A percentile compares a stretch with the other conserved stretches of the same genome.
Conservation (phyloP, 805 yeast species). For the Millerozyma acaciae region DNA sequence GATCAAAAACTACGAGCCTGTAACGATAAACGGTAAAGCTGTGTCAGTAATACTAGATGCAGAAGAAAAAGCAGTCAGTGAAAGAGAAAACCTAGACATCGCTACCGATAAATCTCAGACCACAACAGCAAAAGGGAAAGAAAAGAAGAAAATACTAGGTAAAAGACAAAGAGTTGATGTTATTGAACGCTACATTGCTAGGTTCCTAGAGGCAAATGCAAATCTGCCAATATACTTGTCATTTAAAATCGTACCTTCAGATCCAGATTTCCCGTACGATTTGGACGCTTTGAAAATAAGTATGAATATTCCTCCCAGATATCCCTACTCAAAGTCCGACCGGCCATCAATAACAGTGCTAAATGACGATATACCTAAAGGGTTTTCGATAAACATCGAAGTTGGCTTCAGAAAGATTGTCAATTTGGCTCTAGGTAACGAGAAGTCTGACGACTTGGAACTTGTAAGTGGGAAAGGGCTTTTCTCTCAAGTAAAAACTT, state of each 20-base stretch:
- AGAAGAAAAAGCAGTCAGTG: neutral
- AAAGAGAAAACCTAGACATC: neutral
- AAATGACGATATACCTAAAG: slow-evolving; percentile 67
- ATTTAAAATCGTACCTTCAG: slow-evolving; percentile 51
- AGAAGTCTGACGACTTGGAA: slow-evolving; percentile 19
- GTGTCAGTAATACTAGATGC: slow-evolving; percentile 8
- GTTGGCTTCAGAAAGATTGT: slow-evolving; percentile 52
- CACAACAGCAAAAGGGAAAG: slow-evolving; percentile 4
- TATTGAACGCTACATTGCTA: slow-evolving; percentile 13
- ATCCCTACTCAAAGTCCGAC: slow-evolving; percentile 41
- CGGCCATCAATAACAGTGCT: slow-evolving; percentile 53
- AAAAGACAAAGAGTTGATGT: slow-evolving; percentile 7
- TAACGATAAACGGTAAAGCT: slow-evolving; percentile 35
- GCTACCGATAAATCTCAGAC: neutral
- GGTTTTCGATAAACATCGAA: slow-evolving; percentile 65
- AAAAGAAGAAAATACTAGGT: slow-evolving; percentile 4
- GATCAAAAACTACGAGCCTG: slow-evolving; percentile 25
- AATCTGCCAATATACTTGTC: slow-evolving; percentile 34
- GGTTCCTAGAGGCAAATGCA: slow-evolving; percentile 17
- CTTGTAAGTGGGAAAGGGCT: slow-evolving; percentile 49
- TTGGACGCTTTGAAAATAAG: slow-evolving; percentile 49
- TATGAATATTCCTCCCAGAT: slow-evolving; percentile 50
- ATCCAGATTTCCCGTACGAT: slow-evolving; percentile 72
- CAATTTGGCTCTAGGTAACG: slow-evolving; percentile 17
- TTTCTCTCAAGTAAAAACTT: slow-evolving; percentile 48